Evolutionary conservation across 352 stramenopile genomes (phyloP), one percentile per base, ranked within the genome.

Genomic region (Pythium plurisporium): DNA sequence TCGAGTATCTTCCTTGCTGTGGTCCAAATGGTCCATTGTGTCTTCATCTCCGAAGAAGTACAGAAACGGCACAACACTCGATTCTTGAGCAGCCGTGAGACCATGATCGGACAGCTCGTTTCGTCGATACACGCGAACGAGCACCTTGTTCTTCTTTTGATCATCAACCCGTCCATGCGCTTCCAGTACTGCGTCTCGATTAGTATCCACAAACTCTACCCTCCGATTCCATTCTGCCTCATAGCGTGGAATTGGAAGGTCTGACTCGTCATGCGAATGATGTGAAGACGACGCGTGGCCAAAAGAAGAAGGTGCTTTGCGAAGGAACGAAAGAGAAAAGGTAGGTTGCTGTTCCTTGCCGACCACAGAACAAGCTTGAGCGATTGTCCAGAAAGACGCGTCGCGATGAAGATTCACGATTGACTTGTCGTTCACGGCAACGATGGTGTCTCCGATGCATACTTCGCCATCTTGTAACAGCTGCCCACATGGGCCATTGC

Each of bases 31-130:
- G 51, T 94, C 84, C 82, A 94, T 89, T 62, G 86, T 94, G 17
- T 72, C 70, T 54, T 94, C 84, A 20, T 94, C 84, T 7, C 84
- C 84, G 51, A 94, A 94, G 62, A 94, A 94, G 49, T 94, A 94
- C 20, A 94, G 62, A 57, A 94, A 94, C 3, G 84, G 84, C 27
- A 94, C 79, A 15, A 94, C 84, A 62, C 84, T 94, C 30, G 82
- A 84, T 54, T 94, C 84, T 34, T 94, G 83, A 3, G 82, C 81
- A 1, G 76, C 67, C 12, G 77, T 88, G 15, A 94, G 53, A 0
- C 84, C 84, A 48, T 94, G 82, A 40, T 94, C 84, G 0, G 79
- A 84, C 1, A 82, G 70, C 20, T 87, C 79, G 19, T 90, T 82
- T 8, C 82, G 82, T 36, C 84, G 63, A 41, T 89, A 94, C 44